Evolutionary conservation across 192 early-diverging fungal species (phyloP).

Genomic region (Coemansia sp.): DNA sequence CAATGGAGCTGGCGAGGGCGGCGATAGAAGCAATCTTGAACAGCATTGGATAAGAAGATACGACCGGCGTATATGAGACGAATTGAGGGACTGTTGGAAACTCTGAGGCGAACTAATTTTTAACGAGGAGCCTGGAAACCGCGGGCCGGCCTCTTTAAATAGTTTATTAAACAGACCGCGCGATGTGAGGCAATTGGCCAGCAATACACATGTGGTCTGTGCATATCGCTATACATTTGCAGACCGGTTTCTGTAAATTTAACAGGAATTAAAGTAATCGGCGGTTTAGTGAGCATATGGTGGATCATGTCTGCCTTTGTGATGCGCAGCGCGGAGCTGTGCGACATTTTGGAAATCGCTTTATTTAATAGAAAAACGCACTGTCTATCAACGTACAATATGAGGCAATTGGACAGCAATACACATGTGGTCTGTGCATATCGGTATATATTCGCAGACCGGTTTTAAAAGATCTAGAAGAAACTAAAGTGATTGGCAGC

Average conservation of each 20-base stretch:
- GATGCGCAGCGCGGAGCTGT: no score
- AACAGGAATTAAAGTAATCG: neutral
- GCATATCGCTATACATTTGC: neutral
- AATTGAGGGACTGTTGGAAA: neutral
- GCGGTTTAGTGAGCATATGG: neutral
- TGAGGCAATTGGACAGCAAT: no score
- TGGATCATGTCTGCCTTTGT: no score
- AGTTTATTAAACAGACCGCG: constrained; percentile 12
- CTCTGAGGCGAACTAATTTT: neutral
- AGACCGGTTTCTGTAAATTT: neutral
- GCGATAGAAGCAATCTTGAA: neutral
- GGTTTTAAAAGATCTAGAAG: no score
- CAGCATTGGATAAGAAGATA: neutral
- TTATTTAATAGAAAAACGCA: no score
- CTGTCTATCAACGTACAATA: no score
- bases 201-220: neutral
- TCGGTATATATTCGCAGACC: no score
- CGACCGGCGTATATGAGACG: neutral
- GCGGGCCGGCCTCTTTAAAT: neutral
- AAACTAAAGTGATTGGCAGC: no score
- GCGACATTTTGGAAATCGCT: no score
- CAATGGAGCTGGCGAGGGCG: neutral
- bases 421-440: no score
- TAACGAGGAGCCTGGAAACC: neutral
- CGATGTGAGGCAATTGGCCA: neutral